Conservation (phyloP, 805 yeast species). For the Wickerhamiella siamensis region DNA sequence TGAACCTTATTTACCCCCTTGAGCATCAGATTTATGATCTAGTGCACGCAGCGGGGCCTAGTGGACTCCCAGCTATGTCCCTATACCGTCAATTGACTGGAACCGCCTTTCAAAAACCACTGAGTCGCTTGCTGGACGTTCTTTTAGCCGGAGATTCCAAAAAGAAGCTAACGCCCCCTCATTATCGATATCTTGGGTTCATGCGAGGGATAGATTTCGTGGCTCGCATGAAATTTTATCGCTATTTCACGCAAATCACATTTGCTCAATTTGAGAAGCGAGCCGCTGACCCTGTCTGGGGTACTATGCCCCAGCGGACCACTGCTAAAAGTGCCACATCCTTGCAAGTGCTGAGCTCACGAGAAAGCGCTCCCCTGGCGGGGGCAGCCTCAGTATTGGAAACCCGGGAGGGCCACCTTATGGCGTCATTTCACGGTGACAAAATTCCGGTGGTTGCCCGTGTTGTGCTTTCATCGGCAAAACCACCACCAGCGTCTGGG, state of each 20-base stretch:
- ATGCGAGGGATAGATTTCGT: conserved; percentile 55
- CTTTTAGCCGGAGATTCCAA: conserved; percentile 28
- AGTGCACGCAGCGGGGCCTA: conserved; percentile 28
- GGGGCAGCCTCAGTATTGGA: conserved; percentile 10
- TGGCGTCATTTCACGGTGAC: conserved; percentile 20
- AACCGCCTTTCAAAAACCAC: conserved; percentile 35
- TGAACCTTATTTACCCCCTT: conserved; percentile 47
- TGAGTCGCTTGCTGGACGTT: conserved; percentile 37
- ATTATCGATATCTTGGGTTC: conserved; percentile 28
- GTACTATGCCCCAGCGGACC: conserved; percentile 13
- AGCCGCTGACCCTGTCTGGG: conserved; percentile 20
- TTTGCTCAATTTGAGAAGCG: conserved; percentile 25
- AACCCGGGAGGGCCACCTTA: conserved; percentile 5
- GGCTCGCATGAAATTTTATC: conserved; percentile 58
- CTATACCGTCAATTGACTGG: conserved; percentile 41
- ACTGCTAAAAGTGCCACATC: not conserved
- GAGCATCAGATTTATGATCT: conserved; percentile 48
- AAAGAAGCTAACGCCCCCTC: conserved; percentile 3
- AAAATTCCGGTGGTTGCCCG: not conserved
- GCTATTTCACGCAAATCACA: conserved; percentile 40
- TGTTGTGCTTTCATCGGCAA: not conserved
- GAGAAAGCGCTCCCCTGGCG: not conserved
- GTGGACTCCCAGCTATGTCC: conserved; percentile 50
- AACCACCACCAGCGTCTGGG: not conserved
- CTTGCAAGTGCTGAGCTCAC: conserved; percentile 4